Evolutionary conservation across 139 green algal species (phyloP).

Genomic region (Diplosphaera chodatii): DNA sequence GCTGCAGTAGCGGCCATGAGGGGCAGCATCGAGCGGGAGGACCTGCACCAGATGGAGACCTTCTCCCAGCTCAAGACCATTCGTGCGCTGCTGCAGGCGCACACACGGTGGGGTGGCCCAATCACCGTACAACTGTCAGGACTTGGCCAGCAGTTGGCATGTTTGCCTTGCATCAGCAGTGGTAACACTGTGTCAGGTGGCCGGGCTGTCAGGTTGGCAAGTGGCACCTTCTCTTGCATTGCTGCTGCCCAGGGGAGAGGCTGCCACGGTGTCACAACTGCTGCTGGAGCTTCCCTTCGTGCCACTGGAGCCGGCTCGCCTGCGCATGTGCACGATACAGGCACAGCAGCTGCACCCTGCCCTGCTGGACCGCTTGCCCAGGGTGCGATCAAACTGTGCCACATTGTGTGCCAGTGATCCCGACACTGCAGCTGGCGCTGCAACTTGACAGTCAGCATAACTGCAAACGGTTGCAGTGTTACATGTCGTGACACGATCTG

Average conservation of each 20-base stretch:
- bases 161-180: neutral
- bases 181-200: no score
- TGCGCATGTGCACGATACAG: slow-evolving; percentile 13
- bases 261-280: slow-evolving; percentile 10
- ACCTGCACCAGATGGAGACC: slow-evolving; percentile 23
- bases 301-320: slow-evolving; percentile 28
- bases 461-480: no score
- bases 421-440: no score
- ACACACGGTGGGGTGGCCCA: slow-evolving; percentile 1
- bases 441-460: no score
- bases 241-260: slow-evolving; percentile 23
- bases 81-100: slow-evolving; percentile 17
- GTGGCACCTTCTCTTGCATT: no score
- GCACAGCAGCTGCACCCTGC: slow-evolving; percentile 22
- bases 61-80: slow-evolving; percentile 28
- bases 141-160: neutral
- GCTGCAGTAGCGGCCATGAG: slow-evolving; percentile 19
- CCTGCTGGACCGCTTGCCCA: slow-evolving; percentile 22
- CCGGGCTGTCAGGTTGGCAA: no score
- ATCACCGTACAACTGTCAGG: no score
- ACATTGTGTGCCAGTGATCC: no score
- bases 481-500: no score
- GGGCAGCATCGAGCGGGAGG: neutral
- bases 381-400: no score
- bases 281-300: slow-evolving; percentile 36